Evolutionary conservation across 2,329 filamentous ascomycete genomes (phyloP), one percentile per base, ranked within the genome.

Genomic region (Arthroderma uncinatum): DNA sequence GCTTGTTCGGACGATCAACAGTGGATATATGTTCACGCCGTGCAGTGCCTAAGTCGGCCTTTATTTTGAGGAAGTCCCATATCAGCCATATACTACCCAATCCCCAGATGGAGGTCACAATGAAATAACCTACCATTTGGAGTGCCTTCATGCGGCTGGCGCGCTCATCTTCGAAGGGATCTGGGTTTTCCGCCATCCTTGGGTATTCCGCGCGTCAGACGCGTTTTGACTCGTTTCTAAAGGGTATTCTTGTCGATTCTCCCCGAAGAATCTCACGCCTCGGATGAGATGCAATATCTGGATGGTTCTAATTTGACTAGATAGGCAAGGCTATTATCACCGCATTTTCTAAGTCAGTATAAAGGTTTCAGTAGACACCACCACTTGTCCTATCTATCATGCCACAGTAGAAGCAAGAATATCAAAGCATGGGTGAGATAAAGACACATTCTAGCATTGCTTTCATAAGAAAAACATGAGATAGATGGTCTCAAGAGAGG

Each of bases 21-120:
- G 70, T 71, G 7, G 70, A 71, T 30, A 74, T 66, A 42, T 64
- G 58, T 52, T 74, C 69, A 10, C 72, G 66, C 36, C 70, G 67
- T 7, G 63, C 64, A 8, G 65, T 67, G 2, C 72, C 71, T n/a
- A 74, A 58, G 59, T 74, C 71, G 4, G 63, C 66, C 72, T 74
- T 54, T 59, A 54, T 9, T 23, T 23, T 37, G 12, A 23, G 14
- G 19, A 39, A 36, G 16, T 37, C 28, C 44, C 50, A 53, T 36
- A 36, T 53, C 50, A 53, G 50, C 30, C 19, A 37, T 21, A 37
- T 10, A 39, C 16, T 16, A 4, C 30, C 19, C 30, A 53, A 4
- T 39, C 30, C 23, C 50, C 2, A 36, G 16, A 53, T 23, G 33
- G 30, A 21, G 33, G 36, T 14, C 12, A 39, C 12, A 8, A 25